These are phyloP conservation scores for Penicillium sp. DNA, from an alignment of 2,329 filamentous ascomycete genomes.

Conservation along the genomic window DNA sequence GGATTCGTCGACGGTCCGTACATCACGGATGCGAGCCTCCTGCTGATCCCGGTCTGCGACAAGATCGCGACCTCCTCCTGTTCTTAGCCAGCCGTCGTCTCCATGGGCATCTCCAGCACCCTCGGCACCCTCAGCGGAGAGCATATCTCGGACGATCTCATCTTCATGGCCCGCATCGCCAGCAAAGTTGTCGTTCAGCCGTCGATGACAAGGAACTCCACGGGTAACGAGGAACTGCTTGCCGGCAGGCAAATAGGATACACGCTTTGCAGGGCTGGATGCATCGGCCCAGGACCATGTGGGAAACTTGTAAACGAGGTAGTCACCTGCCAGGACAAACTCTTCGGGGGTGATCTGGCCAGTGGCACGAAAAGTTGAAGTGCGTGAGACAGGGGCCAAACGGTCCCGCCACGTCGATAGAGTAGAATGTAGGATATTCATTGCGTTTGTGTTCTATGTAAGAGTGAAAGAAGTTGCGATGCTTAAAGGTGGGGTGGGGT, in stretches of 20 bases:
- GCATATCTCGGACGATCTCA: slow-evolving; percentile 77
- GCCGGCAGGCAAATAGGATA: slow-evolving; percentile 74
- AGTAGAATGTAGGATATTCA: slow-evolving; percentile 91
- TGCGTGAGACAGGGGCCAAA: slow-evolving; percentile 84
- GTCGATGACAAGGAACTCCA: slow-evolving; percentile 87
- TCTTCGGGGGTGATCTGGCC: slow-evolving; percentile 97
- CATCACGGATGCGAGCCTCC: slow-evolving; percentile 73
- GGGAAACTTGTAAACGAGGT: slow-evolving; percentile 97
- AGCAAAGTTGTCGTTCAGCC: slow-evolving; percentile 90
- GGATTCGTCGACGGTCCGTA: slow-evolving; percentile 83
- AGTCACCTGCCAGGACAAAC: slow-evolving; percentile 93
- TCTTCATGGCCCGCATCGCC: slow-evolving; percentile 84
- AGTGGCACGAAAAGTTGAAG: slow-evolving; percentile 87
- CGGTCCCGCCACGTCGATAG: slow-evolving; percentile 89
- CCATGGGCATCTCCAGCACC: slow-evolving; percentile 69
- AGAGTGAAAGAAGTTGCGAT: slow-evolving; percentile 1
- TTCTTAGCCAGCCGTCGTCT: slow-evolving; percentile 89
- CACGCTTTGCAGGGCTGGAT: slow-evolving; percentile 73
- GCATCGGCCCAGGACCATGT: slow-evolving; percentile 97
- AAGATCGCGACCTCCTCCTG: slow-evolving; percentile 64
- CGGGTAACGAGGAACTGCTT: slow-evolving; percentile 97
- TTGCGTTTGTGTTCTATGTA: slow-evolving; percentile 38
- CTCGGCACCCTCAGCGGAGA: slow-evolving; percentile 49
- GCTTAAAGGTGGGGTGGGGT: slow-evolving; percentile 8
- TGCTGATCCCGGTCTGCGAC: slow-evolving; percentile 59